Evolutionary conservation across 768 basidiomycete species (phyloP), one percentile per base, ranked within the genome.

Genomic region (Nevesoporus exiguus): DNA sequence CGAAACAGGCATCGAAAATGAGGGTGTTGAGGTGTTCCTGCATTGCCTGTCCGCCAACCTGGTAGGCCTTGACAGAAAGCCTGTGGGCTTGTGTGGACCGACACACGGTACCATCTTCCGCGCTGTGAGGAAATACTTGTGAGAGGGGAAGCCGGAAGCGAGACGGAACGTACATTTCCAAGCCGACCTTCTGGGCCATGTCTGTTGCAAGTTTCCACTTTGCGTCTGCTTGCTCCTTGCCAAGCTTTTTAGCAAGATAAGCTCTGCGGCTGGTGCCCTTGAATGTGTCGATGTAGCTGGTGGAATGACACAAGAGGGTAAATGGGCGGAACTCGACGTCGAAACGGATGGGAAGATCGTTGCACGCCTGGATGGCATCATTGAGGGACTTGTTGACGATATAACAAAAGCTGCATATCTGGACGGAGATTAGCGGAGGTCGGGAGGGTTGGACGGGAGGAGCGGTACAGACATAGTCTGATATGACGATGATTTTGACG

Each of bases 31-130:
- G 55, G 1, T 63, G 54, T 14, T 66, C 55, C 56, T 81, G 80
- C 55, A 74, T 69, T 22, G 61, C 56, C 57, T 73, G 67, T 9
- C 78, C 77, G 41, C 73, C 74, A 22, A 71, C 62, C 53, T 73
- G 65, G 52, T 72, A 77, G 10, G 78, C 77, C 46, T 76, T 74
- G 33, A 69, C 71, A 9, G 80, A 58, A 22, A 81, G 69, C 27
- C 80, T 68, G 56, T 82, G 80, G 3, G 73, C 73, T 15, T 71
- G 64, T 19, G 59, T 73, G 25, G 80, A 76, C 40, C 71, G 73
- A 29, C 71, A 69, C 15, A 80, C 56, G 21, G 63, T 56, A 2
- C 76, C 75, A 29, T 74, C 75, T 49, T 71, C 72, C 7, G 62
- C 58, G 51, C 77, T 79, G 29, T 2, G 45, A 44, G 31, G 24